Evolutionary conservation across 2,329 filamentous ascomycete species (phyloP).

Genomic region (Trichoderma semiorbis): DNA sequence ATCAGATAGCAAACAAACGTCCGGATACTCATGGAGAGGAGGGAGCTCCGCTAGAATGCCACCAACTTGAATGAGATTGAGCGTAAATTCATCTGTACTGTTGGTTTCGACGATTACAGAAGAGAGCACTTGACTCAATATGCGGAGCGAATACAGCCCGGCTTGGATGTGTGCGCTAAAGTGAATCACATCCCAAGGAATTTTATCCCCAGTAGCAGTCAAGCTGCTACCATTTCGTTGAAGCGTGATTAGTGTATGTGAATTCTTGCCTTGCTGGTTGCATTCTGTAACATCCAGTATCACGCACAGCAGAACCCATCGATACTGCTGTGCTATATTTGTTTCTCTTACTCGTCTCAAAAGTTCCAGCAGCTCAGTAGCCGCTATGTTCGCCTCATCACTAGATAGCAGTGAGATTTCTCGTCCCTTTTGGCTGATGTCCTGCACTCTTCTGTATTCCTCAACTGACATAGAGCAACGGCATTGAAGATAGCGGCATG

Average conservation of each 20-base stretch:
- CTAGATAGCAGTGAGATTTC: slow-evolving; percentile 22
- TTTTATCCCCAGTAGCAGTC: neutral
- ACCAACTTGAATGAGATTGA: slow-evolving; percentile 20
- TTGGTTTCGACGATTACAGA: slow-evolving; percentile 16
- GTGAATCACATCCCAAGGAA: slow-evolving; percentile 58
- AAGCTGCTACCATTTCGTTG: slow-evolving; percentile 14
- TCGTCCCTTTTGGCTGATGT: slow-evolving; percentile 29
- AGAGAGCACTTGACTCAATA: slow-evolving; percentile 38
- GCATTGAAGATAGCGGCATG: slow-evolving; percentile 28
- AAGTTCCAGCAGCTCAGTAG: slow-evolving; percentile 23
- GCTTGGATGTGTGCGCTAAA: slow-evolving; percentile 59
- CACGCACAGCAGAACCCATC: slow-evolving; percentile 30
- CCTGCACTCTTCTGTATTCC: slow-evolving; percentile 39
- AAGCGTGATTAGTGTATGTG: slow-evolving; percentile 26
- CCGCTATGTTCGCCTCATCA: slow-evolving; percentile 5
- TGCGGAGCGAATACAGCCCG: slow-evolving; percentile 58
- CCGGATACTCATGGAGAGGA: slow-evolving; percentile 26
- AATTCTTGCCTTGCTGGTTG: slow-evolving; percentile 28
- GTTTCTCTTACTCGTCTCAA: slow-evolving; percentile 20
- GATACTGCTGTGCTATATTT: neutral
- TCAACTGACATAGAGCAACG: slow-evolving; percentile 24
- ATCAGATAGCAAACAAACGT: slow-evolving; percentile 20
- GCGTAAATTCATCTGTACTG: neutral
- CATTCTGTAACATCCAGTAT: slow-evolving; percentile 30
- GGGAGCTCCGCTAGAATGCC: slow-evolving; percentile 27